Base-by-base conservation (phyloP, 1,284 basidiomycete species). In the Serendipita sp. region DNA sequence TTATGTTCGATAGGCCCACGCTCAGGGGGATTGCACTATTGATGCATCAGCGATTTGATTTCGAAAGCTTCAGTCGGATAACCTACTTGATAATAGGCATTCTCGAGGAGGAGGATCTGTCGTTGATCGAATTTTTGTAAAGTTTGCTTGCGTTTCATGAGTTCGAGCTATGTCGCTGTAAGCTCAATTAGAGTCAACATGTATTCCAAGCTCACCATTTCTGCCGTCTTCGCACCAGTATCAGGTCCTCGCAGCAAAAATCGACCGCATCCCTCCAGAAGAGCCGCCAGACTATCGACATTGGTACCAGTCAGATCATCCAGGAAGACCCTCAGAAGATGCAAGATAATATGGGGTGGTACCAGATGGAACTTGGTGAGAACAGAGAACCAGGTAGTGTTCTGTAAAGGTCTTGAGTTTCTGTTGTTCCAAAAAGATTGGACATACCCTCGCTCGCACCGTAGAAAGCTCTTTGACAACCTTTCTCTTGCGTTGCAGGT, bases 321-420 rank as follows among this genome's bases (percentile, higher is more conserved):
- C 68, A 99, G 76, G 73, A 92, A 96, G 55, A 95, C 91, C 81
- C 98, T 98, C 77, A 96, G 88, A 67, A 92, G 89, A 72, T 99
- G 94, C 60, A 99, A 77, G 69, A 98, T 93, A 63, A 94, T 78
- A 72, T 98, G 93, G 0, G 87, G 78, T 6, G 93, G 93, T 5
- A 96, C 89, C n/a, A 99, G 84, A 50, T 82, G 79, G 75, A 99
- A 99, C 75, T 99, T 99, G 35, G 93, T 94, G 69, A 99, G 76
- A 72, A 91, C 96, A 2, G 90, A 89, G 62, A 95, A 74, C 76
- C 89, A 99, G 13, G 84, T 81, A 35, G 91, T 82, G 69, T 98
- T 99, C 91, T 95, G 70, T 3, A 38, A 3, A 61, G 53, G 61
- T 44, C 41, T 42, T 66, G 30, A 67, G 17, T 22, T 44, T 15